These are phyloP conservation scores for Fusarium incarnatum DNA, from an alignment of 2,329 filamentous ascomycete species.

Conservation along the genomic window DNA sequence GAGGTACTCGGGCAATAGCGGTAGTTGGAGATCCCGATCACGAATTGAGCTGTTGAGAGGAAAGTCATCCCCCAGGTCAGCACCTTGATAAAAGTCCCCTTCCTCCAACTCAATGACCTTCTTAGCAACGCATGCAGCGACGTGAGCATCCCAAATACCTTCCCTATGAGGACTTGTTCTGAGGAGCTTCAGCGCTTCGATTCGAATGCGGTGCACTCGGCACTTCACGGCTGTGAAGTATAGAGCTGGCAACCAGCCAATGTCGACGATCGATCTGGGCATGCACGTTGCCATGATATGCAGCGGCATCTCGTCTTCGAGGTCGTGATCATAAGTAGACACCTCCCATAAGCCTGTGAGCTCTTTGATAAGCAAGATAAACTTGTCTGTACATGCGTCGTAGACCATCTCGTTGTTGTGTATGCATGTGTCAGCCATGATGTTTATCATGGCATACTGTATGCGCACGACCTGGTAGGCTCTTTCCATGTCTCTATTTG, in stretches of 20 bases:
- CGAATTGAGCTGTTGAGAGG: slow-evolving; percentile 12
- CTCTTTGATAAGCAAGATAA: slow-evolving; percentile 50
- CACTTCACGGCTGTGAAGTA: slow-evolving; percentile 62
- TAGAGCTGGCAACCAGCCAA: slow-evolving; percentile 59
- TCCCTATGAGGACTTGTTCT: slow-evolving; percentile 50
- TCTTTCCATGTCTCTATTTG: slow-evolving; percentile 39
- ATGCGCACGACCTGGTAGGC: slow-evolving; percentile 48
- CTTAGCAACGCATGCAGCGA: slow-evolving; percentile 48
- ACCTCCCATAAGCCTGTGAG: slow-evolving; percentile 23
- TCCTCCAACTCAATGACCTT: slow-evolving; percentile 57
- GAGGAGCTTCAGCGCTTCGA: slow-evolving; percentile 53
- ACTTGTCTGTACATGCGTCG: slow-evolving; percentile 51
- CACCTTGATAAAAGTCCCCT: slow-evolving; percentile 29
- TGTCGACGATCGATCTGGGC: slow-evolving; percentile 53
- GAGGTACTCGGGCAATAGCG: slow-evolving; percentile 20
- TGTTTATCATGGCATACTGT: slow-evolving; percentile 57
- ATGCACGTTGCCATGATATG: slow-evolving; percentile 43
- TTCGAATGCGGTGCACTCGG: slow-evolving; percentile 55
- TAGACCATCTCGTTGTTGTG: slow-evolving; percentile 51
- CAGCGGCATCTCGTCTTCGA: slow-evolving; percentile 16
- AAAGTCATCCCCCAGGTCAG: slow-evolving; percentile 28
- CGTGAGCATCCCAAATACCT: slow-evolving; percentile 56
- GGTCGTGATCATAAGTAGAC: slow-evolving; percentile 6
- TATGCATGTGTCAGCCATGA: slow-evolving; percentile 56
- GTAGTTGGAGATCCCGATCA: slow-evolving; percentile 20